Conservation (phyloP, 2,329 filamentous ascomycete genomes). For the Alternaria alternata region DNA sequence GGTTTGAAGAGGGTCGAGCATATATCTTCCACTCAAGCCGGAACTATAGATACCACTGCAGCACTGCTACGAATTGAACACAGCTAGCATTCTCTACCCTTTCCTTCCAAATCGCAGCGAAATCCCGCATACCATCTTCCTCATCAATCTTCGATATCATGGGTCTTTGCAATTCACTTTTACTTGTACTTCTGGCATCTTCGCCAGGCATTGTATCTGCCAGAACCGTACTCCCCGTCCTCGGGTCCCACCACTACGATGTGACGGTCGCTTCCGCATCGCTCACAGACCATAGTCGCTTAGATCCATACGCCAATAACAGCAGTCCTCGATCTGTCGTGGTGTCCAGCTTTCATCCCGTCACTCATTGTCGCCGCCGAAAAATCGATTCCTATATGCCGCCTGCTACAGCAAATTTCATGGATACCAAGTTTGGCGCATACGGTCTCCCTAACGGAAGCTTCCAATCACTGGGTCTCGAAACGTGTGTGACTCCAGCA, state of each 20-base stretch:
- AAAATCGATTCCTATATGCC: conserved; percentile 32
- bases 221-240: conserved; percentile 19
- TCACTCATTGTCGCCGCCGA: conserved; percentile 21
- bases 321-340: conserved; percentile 28
- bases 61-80: not conserved
- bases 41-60: not conserved
- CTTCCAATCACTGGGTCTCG: conserved; percentile 27
- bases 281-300: conserved; percentile 28
- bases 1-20: not conserved
- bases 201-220: conserved; percentile 3
- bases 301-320: conserved; percentile 33
- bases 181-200: conserved; percentile 1
- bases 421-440: conserved; percentile 30
- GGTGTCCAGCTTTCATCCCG: conserved; percentile 36
- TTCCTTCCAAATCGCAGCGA: not conserved
- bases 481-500: conserved; percentile 21
- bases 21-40: not conserved
- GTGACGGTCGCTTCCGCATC: conserved; percentile 22
- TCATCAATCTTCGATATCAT: conserved; percentile 1
- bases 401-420: conserved; percentile 27
- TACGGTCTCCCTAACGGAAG: conserved; percentile 40
- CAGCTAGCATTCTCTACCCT: not conserved
- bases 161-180: conserved; percentile 2
- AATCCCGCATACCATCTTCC: not conserved
- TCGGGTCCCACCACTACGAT: conserved; percentile 21